A percentile compares a stretch with the other conserved stretches of the same genome.
phyloP scores from a whole-genome alignment of 805 yeast genomes.

The Teunomyces cretensis region DNA sequence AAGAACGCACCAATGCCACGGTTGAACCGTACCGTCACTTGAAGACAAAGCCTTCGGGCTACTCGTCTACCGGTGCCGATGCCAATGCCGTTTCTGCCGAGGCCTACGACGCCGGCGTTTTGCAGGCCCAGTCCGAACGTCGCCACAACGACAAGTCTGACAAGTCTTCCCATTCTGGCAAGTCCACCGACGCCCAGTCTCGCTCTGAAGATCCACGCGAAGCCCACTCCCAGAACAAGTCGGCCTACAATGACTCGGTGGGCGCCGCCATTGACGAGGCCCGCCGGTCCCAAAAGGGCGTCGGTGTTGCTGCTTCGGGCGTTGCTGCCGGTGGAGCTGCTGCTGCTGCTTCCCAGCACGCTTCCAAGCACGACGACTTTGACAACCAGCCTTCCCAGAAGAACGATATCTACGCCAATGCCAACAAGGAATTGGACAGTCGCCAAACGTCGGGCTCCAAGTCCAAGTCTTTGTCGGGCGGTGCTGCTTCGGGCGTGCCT shows the following conservation, averaged over 20 bases:
- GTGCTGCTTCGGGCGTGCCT: conserved; percentile 2
- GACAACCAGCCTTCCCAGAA: too few relatives aligned
- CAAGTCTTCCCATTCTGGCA: too few relatives aligned
- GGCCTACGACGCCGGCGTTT: background rate
- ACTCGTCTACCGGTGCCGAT: conserved; percentile 6
- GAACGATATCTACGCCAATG: too few relatives aligned
- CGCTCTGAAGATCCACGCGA: background rate
- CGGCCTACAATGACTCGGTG: conserved; percentile 30
- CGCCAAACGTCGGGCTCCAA: too few relatives aligned
- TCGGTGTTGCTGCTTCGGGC: too few relatives aligned
- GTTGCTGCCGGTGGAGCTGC: too few relatives aligned
- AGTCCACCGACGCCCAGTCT: too few relatives aligned
- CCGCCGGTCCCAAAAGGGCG: background rate
- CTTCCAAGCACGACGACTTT: too few relatives aligned
- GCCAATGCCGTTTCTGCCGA: background rate
- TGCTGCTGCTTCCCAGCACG: too few relatives aligned
- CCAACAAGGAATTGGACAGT: too few relatives aligned
- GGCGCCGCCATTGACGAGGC: conserved; percentile 8
- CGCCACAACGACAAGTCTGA: too few relatives aligned
- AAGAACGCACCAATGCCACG: conserved; percentile 27
- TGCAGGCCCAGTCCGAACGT: too few relatives aligned
- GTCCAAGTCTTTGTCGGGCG: background rate
- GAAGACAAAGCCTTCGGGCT: conserved; percentile 23
- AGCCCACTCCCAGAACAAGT: conserved; percentile 21
- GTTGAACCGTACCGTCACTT: conserved; percentile 15